Base-by-base conservation (phyloP, 1,284 basidiomycete genomes). In the Agaricales sp. region DNA sequence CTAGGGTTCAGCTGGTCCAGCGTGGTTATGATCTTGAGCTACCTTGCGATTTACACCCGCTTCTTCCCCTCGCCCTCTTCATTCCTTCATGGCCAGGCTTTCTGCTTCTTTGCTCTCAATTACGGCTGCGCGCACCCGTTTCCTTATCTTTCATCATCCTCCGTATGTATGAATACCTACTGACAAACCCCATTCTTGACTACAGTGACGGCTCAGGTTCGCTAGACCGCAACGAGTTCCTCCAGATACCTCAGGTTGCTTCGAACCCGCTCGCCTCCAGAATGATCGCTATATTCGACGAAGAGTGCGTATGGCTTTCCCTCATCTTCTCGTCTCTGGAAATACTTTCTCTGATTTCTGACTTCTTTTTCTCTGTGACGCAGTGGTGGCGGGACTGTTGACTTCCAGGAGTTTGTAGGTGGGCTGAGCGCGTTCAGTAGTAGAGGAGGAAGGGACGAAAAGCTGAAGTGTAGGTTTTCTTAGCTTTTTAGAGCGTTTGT, bases 261-360 rank as follows among this genome's bases (percentile, higher is more conserved):
- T 95, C 92, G 57, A 99, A 99, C 67, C 96, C 95, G 0, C 73
- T 99, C 45, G 93, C 96, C 44, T 91, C 90, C 49, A 82, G 95
- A 48, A 92, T 99, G 89, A 99, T 99, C 61, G 94, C 94, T 48
- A 99, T 99, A 62, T 99, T 99, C 62, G 95, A 99, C 62, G 92
- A 97, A 69, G 94, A 99, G 93, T 96, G 59, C 67, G 90, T 71
- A 4, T 45, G 22, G 39, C 48, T 21, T 14, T 39, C 37, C 19
- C 39, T 37, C 22, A 37, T 3, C 43, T 45, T 11, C 46, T 38
- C 26, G 16, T 24, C 22, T 26, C 18, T 22, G 24, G 19, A 37
- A 41, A 39, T 23, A 48, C 41, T 45, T 49, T 49, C 39, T 51
- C 35, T 16, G 39, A 25, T 47, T 51, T 49, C 4, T 37, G 16